Percentiles rank a stretch among this genome's conserved stretches.
Conservation (phyloP, 129 eudicot species). For the Mikania micrantha region DNA sequence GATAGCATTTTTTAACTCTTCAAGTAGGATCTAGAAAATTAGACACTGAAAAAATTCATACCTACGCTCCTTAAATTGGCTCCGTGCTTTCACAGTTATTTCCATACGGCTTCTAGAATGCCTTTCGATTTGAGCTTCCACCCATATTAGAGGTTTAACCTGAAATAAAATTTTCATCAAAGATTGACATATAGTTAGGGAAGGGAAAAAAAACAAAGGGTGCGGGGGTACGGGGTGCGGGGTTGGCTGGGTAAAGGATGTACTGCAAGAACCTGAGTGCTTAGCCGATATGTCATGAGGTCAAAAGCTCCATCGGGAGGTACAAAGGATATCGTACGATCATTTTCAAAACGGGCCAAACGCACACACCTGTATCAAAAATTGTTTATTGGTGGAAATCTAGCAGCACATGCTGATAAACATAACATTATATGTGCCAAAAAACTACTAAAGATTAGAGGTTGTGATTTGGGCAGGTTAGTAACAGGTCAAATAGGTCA, state of each 20-base stretch:
- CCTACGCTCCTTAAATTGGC: constrained; percentile 99
- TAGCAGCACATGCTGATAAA: neutral
- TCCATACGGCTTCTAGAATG: constrained; percentile 98
- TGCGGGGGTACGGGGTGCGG: neutral
- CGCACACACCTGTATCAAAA: constrained; percentile 77
- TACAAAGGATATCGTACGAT: constrained; percentile 86
- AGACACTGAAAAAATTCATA: constrained; percentile 11
- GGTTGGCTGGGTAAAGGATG: neutral
- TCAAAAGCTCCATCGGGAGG: constrained; percentile 99
- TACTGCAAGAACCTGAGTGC: constrained; percentile 66
- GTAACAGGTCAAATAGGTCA: neutral
- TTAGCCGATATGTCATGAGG: constrained; percentile 96
- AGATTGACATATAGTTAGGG: constrained; percentile 6
- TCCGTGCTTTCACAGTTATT: constrained; percentile 78
- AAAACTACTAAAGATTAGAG: neutral
- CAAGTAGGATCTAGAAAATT: neutral
- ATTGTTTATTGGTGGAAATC: constrained; percentile 2
- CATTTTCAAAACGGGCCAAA: constrained; percentile 92
- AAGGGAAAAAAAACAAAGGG: too few species aligned
- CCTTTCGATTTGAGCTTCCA: constrained; percentile 92
- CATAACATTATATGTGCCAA: neutral
- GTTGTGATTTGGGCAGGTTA: neutral
- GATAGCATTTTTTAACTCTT: neutral
- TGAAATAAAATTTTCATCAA: constrained; percentile 25
- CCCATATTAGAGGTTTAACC: constrained; percentile 99